phyloP scores from a whole-genome alignment of 176 grass and related monocot species.

The Juncus effusus region DNA sequence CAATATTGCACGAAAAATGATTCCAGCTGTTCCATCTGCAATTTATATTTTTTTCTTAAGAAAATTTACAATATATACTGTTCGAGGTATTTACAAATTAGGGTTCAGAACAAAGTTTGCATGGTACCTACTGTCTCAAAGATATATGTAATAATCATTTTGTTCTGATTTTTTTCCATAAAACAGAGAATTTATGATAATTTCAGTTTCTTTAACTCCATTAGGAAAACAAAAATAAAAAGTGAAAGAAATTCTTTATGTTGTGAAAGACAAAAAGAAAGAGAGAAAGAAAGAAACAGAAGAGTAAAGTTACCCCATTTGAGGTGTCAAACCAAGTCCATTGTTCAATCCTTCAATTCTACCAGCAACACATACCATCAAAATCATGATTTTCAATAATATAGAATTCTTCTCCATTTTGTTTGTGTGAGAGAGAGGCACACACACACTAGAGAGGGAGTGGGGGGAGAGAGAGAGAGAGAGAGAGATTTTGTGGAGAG shows the following conservation, averaged over 20 bases:
- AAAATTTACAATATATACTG: not conserved
- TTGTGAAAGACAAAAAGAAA: not conserved
- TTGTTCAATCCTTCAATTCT: slow-evolving; percentile 28
- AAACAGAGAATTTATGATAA: too few species aligned
- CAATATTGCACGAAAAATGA: slow-evolving; percentile 46
- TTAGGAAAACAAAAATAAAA: slow-evolving; percentile 7
- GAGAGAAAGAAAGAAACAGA: not conserved
- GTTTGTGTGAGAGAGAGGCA: not conserved
- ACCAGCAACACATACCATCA: not conserved
- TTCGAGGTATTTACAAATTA: not conserved
- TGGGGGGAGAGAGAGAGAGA: not conserved
- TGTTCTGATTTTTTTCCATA: too few species aligned
- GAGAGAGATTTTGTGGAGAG: not conserved
- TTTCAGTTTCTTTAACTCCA: not conserved
- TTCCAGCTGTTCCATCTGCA: slow-evolving; percentile 82
- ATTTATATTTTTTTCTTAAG: not conserved
- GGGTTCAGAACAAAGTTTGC: too few species aligned
- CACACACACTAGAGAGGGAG: not conserved
- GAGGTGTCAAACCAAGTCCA: slow-evolving; percentile 61
- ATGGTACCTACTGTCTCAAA: too few species aligned
- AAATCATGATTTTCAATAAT: slow-evolving; percentile 1
- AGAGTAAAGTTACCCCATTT: slow-evolving; percentile 57
- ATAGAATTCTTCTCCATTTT: slow-evolving; percentile 15
- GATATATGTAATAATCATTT: too few species aligned
- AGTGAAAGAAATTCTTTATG: not conserved